Evolutionary conservation across 108 stramenopile species (phyloP), one percentile per base, ranked within the genome.

Genomic region (Discostella stelligeroides): DNA sequence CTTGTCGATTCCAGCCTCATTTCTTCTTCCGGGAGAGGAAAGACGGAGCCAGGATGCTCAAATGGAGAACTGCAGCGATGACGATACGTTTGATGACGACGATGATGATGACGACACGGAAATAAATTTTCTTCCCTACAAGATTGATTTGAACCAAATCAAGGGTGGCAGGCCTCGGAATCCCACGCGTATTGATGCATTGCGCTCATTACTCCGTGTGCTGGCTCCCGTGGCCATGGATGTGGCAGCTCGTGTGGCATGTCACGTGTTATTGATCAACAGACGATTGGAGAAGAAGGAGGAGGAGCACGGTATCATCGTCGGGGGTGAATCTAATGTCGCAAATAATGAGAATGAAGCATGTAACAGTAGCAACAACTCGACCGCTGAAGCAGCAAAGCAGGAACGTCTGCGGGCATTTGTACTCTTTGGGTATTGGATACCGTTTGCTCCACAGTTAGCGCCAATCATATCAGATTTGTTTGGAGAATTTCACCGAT

Each of bases 361-460:
- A 5, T 34, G 3, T 1, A 27, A 8, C 12, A 49, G 54, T 18
- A 25, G 58, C 21, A 20, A 39, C 12, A 45, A 56, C 34, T 23
- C 53, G 50, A 49, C 21, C 28, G 43, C 6, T 58, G 55, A 1
- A 53, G 25, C 1, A 29, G 38, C 25, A 60, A 51, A 54, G 54
- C 69, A 56, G 46, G 63, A 65, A 37, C 61, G 47, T 0, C 64
- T 80, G 18, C 69, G 45, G 29, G 73, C 69, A 40, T 88, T 80
- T 45, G 58, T 87, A 24, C 60, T 95, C 24, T 81, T 90, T 64
- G 84, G 88, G 18, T 76, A 73, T 53, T 95, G 94, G 94, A 56
- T 92, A 28, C 85, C 86, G 4, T 45, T 92, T 18, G 94, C 94
- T 46, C 91, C 94, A 20, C 91, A 92, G 53, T 42, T 92, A 55